Evolutionary conservation across 148 eudicot genomes (phyloP).

Genomic region (Beta vulgaris): DNA sequence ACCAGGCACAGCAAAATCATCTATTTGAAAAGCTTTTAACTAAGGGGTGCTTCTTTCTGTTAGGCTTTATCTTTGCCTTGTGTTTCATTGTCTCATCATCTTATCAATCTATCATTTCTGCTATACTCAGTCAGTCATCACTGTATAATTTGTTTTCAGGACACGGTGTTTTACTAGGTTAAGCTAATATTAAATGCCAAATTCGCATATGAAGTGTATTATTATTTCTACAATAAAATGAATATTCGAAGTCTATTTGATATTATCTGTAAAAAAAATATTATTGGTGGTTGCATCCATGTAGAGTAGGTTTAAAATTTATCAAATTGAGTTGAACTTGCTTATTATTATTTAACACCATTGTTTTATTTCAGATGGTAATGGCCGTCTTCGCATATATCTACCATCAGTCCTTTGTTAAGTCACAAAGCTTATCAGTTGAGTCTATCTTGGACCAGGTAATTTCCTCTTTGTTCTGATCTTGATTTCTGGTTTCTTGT

Average conservation of each 20-base stretch:
- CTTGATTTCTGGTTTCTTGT: too few species aligned
- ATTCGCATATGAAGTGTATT: not conserved
- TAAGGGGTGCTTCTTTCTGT: not conserved
- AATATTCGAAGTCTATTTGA: not conserved
- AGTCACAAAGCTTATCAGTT: constrained; percentile 42
- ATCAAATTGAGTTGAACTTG: not conserved
- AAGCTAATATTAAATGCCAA: not conserved
- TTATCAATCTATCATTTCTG: not conserved
- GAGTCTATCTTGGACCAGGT: constrained; percentile 50
- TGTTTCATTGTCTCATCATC: not conserved
- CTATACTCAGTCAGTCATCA: not conserved
- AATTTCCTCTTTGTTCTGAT: not conserved
- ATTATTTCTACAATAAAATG: not conserved
- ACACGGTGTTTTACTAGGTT: not conserved
- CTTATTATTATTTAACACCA: not conserved
- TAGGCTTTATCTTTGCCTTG: not conserved
- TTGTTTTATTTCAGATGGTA: constrained; percentile 40
- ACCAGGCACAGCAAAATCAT: not conserved
- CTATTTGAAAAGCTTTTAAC: not conserved
- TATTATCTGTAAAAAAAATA: not conserved
- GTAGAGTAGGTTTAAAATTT: not conserved
- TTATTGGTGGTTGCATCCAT: not conserved
- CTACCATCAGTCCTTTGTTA: constrained; percentile 54
- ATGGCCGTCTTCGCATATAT: constrained; percentile 60
- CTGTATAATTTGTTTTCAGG: not conserved